These are phyloP conservation scores for Lentinula raphanica DNA, from an alignment of 768 basidiomycete species.

Conservation along the genomic window DNA sequence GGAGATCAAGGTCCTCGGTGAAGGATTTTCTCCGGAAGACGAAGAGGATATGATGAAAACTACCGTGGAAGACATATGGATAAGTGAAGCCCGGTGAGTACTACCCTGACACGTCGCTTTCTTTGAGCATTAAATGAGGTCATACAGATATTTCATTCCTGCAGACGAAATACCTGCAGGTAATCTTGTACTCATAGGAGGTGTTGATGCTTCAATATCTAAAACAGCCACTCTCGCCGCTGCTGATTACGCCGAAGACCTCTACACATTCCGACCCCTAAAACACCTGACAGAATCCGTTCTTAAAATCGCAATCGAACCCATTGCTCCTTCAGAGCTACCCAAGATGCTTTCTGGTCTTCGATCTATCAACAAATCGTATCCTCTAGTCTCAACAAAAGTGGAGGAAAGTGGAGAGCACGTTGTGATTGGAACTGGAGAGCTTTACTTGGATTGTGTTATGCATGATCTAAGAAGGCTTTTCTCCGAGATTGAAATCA, in stretches of 20 bases:
- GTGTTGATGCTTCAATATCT: conserved; percentile 89
- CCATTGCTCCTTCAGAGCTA: conserved; percentile 93
- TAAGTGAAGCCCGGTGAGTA: conserved; percentile 80
- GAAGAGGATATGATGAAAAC: conserved; percentile 96
- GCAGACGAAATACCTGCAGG: conserved; percentile 86
- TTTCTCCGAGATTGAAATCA: conserved; percentile 99
- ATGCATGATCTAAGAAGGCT: conserved; percentile 91
- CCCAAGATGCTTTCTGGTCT: conserved; percentile 98
- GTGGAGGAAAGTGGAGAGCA: conserved; percentile 99
- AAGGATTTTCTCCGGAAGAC: conserved; percentile 97
- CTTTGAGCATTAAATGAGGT: neutral
- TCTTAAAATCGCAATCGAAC: conserved; percentile 96
- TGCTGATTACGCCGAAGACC: conserved; percentile 60
- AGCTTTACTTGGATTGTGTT: conserved; percentile 93
- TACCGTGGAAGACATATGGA: conserved; percentile 82
- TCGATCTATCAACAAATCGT: conserved; percentile 96
- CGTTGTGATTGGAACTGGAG: conserved; percentile 93
- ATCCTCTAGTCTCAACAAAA: conserved; percentile 89
- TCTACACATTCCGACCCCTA: conserved; percentile 93
- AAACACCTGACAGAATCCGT: conserved; percentile 97
- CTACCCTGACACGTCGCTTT: neutral
- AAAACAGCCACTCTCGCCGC: conserved; percentile 90
- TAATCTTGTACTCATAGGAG: conserved; percentile 88
- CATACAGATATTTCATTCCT: conserved; percentile 79
- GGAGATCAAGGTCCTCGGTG: conserved; percentile 93